Evolutionary conservation across 139 green algal species (phyloP).

Genomic region (Chlorella sp.): DNA sequence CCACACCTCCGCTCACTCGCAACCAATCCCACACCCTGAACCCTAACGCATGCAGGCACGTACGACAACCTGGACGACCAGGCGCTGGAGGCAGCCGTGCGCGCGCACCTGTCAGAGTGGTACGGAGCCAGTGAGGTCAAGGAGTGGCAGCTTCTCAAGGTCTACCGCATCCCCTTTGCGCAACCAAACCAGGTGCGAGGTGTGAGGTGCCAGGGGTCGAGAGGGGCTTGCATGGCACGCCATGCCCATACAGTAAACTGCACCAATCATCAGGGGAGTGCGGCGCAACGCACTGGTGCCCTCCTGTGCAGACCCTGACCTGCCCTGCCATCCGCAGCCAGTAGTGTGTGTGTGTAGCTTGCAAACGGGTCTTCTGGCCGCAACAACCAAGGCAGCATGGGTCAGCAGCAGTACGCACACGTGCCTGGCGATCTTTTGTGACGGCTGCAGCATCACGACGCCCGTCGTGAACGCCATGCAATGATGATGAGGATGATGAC

Average conservation of each 20-base stretch:
- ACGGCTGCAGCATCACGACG: too few species aligned
- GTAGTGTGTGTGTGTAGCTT: neutral
- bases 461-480: too few species aligned
- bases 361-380: neutral
- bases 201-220: neutral
- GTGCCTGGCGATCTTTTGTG: neutral
- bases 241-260: neutral
- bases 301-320: too few species aligned
- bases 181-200: slow-evolving; percentile 74
- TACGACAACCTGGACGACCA: slow-evolving; percentile 60
- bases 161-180: slow-evolving; percentile 93
- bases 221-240: neutral
- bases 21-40: too few species aligned
- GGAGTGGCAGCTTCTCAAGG: slow-evolving; percentile 74
- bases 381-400: neutral
- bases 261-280: neutral
- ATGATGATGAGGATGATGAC: neutral
- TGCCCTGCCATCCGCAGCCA: too few species aligned
- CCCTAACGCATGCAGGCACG: too few species aligned
- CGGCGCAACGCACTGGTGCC: neutral
- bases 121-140: slow-evolving; percentile 64
- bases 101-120: slow-evolving; percentile 72
- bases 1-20: too few species aligned
- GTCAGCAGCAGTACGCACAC: neutral
- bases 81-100: slow-evolving; percentile 59